Percentiles rank a stretch among this genome's conserved stretches.
Evolutionary conservation across 2,329 filamentous ascomycete genomes (phyloP).

Genomic region (Sporothrix inflata): DNA sequence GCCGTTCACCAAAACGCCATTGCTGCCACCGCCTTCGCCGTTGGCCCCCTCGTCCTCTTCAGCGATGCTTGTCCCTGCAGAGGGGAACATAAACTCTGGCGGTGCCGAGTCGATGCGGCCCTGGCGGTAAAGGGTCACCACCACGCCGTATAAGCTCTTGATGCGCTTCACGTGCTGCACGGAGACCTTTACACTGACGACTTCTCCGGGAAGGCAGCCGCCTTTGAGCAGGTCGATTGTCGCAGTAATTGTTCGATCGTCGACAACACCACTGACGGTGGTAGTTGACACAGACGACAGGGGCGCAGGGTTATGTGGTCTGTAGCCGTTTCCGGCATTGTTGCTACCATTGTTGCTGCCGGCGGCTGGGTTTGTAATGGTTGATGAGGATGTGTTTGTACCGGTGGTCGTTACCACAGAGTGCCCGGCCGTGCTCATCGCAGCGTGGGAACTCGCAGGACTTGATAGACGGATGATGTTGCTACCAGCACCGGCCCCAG

Average conservation of each 20-base stretch:
- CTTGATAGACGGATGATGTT: conserved; percentile 48
- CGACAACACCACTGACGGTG: conserved; percentile 48
- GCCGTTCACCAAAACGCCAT: background rate
- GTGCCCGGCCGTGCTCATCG: conserved; percentile 40
- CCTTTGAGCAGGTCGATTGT: conserved; percentile 81
- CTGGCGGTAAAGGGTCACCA: conserved; percentile 89
- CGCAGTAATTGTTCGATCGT: conserved; percentile 80
- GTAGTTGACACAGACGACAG: conserved; percentile 1
- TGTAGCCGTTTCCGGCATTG: background rate
- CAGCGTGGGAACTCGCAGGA: conserved; percentile 45
- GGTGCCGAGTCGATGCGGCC: conserved; percentile 83
- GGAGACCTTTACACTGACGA: conserved; percentile 75
- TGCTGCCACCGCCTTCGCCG: background rate
- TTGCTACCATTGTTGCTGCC: conserved; percentile 13
- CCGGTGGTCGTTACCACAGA: conserved; percentile 18
- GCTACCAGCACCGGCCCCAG: conserved; percentile 39
- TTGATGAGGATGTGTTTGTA: conserved; percentile 25
- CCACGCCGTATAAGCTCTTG: conserved; percentile 89
- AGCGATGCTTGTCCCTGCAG: conserved; percentile 24
- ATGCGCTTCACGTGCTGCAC: conserved; percentile 88
- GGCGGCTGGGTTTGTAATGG: conserved; percentile 14
- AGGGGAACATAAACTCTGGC: conserved; percentile 51
- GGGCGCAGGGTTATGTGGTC: background rate
- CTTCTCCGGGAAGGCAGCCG: conserved; percentile 84
- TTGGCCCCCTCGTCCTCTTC: conserved; percentile 13